phyloP scores from a whole-genome alignment of 805 yeast species.

The Phaffomyces antillensis region DNA sequence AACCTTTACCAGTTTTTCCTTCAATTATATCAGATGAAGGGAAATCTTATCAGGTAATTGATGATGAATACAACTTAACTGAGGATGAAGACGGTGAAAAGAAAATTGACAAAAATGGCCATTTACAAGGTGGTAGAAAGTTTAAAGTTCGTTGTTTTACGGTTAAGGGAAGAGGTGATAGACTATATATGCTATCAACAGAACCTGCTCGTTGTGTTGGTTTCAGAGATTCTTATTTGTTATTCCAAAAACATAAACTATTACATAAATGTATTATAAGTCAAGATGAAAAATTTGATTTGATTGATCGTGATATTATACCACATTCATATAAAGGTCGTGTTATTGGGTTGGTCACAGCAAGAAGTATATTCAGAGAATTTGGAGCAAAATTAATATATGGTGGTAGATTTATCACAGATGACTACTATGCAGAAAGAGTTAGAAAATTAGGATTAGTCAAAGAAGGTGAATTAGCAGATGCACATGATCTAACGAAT shows the following conservation, averaged over 20 bases:
- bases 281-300: slow-evolving; percentile 73
- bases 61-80: slow-evolving; percentile 74
- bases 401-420: slow-evolving; percentile 73
- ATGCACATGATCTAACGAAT: slow-evolving; percentile 47
- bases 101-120: slow-evolving; percentile 65
- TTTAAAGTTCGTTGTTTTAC: slow-evolving; percentile 68
- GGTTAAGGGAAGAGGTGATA: slow-evolving; percentile 50
- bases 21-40: slow-evolving; percentile 59
- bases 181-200: slow-evolving; percentile 83
- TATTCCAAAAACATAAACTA: slow-evolving; percentile 79
- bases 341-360: slow-evolving; percentile 83
- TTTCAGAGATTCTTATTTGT: slow-evolving; percentile 81
- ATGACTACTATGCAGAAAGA: slow-evolving; percentile 77
- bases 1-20: slow-evolving; percentile 26
- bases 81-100: slow-evolving; percentile 73
- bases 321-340: slow-evolving; percentile 91
- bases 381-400: slow-evolving; percentile 82
- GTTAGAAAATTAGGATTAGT: slow-evolving; percentile 49
- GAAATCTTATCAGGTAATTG: slow-evolving; percentile 49
- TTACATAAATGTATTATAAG: slow-evolving; percentile 67
- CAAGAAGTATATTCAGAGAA: slow-evolving; percentile 81
- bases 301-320: slow-evolving; percentile 72
- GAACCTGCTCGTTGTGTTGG: slow-evolving; percentile 96
- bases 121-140: slow-evolving; percentile 62
- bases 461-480: slow-evolving; percentile 64